Percentiles rank a stretch among this genome's conserved stretches.
phyloP scores from a whole-genome alignment of 805 yeast species.

The Danielozyma ontarioensis region DNA sequence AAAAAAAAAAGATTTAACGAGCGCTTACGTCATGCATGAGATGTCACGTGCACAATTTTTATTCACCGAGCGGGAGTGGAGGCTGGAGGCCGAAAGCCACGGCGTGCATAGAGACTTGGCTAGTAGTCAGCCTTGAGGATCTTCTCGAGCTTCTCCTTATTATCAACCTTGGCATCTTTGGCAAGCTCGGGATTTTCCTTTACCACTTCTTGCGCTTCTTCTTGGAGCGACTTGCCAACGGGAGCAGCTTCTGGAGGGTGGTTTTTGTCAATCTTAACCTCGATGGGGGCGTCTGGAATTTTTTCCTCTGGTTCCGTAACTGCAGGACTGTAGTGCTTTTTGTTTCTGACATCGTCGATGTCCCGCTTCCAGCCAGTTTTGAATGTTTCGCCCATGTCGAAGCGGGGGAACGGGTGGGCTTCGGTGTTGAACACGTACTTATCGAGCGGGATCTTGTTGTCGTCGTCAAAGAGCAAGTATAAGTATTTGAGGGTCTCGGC shows the following conservation, averaged over 20 bases:
- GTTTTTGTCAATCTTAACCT: slow-evolving; percentile 19
- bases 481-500: slow-evolving; percentile 89
- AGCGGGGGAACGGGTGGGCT: slow-evolving; percentile 87
- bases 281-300: slow-evolving; percentile 1
- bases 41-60: not conserved
- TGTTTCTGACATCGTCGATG: slow-evolving; percentile 14
- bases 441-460: slow-evolving; percentile 57
- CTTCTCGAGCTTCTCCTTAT: slow-evolving; percentile 20
- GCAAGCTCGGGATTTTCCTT: slow-evolving; percentile 29
- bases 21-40: not conserved
- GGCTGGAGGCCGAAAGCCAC: no score
- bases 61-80: not conserved
- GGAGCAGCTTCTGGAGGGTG: slow-evolving; percentile 38
- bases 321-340: slow-evolving; percentile 6
- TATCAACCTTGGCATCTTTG: slow-evolving; percentile 20
- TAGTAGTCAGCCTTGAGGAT: slow-evolving; percentile 2
- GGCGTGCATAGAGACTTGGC: no score
- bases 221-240: slow-evolving; percentile 31
- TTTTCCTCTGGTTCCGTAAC: slow-evolving; percentile 8
- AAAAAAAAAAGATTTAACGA: not conserved
- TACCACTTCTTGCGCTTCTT: slow-evolving; percentile 29
- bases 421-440: slow-evolving; percentile 83
- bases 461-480: slow-evolving; percentile 43
- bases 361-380: slow-evolving; percentile 59
- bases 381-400: slow-evolving; percentile 47